Evolutionary conservation across 2,329 filamentous ascomycete species (phyloP).

Genomic region (Fusarium duplospermum): DNA sequence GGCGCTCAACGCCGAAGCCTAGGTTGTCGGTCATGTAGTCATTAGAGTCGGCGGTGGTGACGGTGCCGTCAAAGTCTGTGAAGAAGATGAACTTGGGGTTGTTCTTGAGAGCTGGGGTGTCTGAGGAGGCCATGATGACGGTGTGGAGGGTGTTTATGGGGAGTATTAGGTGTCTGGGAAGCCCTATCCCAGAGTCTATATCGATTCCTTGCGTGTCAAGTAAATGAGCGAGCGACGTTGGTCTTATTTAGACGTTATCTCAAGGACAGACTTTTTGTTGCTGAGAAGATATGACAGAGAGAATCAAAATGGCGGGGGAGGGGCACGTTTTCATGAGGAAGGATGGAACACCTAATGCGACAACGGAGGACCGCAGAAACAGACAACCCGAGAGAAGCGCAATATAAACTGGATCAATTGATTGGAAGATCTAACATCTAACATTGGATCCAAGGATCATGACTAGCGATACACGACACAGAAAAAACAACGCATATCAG

Average conservation of each 20-base stretch:
- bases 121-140: conserved; percentile 56
- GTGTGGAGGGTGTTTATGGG: background rate
- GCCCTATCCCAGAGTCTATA: background rate
- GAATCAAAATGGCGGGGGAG: conserved; percentile 42
- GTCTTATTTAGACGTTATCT: background rate
- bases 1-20: conserved; percentile 80
- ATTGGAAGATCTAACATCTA: conserved; percentile 31
- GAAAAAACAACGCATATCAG: conserved; percentile 40
- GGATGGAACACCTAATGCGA: conserved; percentile 9
- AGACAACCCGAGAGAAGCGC: conserved; percentile 22
- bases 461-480: conserved; percentile 24
- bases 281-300: conserved; percentile 28
- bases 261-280: conserved; percentile 17
- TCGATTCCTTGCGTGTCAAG: background rate
- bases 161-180: background rate
- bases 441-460: conserved; percentile 6
- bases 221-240: background rate
- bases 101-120: conserved; percentile 69
- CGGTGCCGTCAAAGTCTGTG: conserved; percentile 98
- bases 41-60: conserved; percentile 78
- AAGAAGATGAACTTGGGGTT: conserved; percentile 96
- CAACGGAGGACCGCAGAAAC: conserved; percentile 30
- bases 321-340: conserved; percentile 40
- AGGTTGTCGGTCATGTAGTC: conserved; percentile 88
- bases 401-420: conserved; percentile 23